Conservation (phyloP, 2,329 filamentous ascomycete species). For the Parafenestella ontariensis region DNA sequence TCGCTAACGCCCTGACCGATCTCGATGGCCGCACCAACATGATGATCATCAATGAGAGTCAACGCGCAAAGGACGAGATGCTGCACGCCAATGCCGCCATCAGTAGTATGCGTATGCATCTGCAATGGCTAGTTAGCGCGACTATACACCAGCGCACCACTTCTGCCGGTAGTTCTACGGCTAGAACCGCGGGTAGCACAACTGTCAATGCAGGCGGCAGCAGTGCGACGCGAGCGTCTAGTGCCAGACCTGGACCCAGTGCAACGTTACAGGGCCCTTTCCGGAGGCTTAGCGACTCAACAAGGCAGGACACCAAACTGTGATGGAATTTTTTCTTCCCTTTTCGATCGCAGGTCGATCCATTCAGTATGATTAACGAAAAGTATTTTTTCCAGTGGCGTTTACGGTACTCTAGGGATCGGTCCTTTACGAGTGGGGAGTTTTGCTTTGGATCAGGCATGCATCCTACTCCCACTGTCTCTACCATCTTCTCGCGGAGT, state of each 20-base stretch:
- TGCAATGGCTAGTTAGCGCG: constrained; percentile 68
- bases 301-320: constrained; percentile 47
- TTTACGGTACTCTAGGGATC: background rate
- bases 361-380: constrained; percentile 25
- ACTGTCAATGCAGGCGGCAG: constrained; percentile 28
- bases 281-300: constrained; percentile 45
- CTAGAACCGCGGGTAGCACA: constrained; percentile 32
- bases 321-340: constrained; percentile 13
- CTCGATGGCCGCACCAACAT: constrained; percentile 67
- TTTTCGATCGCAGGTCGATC: constrained; percentile 8
- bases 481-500: constrained; percentile 14
- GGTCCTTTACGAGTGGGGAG: background rate
- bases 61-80: constrained; percentile 68
- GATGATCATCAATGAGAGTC: constrained; percentile 68
- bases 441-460: background rate
- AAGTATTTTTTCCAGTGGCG: constrained; percentile 22
- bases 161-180: constrained; percentile 32
- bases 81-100: constrained; percentile 67
- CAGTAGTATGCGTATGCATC: constrained; percentile 64
- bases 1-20: constrained; percentile 63
- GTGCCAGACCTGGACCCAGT: constrained; percentile 30
- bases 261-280: constrained; percentile 35
- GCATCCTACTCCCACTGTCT: background rate
- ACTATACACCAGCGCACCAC: constrained; percentile 56
- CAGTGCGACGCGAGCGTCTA: constrained; percentile 35